A percentile compares a stretch with the other conserved stretches of the same genome.
Evolutionary conservation across 1,284 basidiomycete genomes (phyloP).

Genomic region (Pholiota adiposa): DNA sequence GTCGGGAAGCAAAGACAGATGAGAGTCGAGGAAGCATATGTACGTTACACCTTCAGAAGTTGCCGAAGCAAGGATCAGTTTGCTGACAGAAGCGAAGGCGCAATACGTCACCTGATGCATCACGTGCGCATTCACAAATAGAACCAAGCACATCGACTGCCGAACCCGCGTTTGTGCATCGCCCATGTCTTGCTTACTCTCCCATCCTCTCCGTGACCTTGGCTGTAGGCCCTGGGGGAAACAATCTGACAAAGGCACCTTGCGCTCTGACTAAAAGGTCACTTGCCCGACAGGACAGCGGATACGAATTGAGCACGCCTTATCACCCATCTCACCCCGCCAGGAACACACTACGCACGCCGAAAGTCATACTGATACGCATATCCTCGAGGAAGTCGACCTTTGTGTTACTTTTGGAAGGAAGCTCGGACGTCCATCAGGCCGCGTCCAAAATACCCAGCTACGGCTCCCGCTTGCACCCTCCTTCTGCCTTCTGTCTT

Average conservation of each 20-base stretch:
- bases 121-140: background rate
- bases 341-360: background rate
- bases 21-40: slow-evolving; percentile 33
- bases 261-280: background rate
- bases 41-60: background rate
- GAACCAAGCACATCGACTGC: background rate
- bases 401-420: background rate
- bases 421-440: background rate
- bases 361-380: background rate
- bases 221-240: background rate
- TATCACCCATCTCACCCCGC: background rate
- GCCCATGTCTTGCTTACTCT: background rate
- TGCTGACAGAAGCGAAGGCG: background rate
- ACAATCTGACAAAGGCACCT: background rate
- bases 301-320: too few species aligned
- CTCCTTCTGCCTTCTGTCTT: background rate
- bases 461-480: background rate
- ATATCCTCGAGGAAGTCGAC: background rate
- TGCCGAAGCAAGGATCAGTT: background rate
- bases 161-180: background rate
- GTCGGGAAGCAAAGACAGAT: slow-evolving; percentile 28
- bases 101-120: background rate
- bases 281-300: background rate
- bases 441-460: background rate
- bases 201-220: background rate